Percentiles rank a stretch among this genome's conserved stretches.
These are phyloP conservation scores for Gastrolobium bilobum DNA, from an alignment of 306 rosid species.

Conservation along the genomic window DNA sequence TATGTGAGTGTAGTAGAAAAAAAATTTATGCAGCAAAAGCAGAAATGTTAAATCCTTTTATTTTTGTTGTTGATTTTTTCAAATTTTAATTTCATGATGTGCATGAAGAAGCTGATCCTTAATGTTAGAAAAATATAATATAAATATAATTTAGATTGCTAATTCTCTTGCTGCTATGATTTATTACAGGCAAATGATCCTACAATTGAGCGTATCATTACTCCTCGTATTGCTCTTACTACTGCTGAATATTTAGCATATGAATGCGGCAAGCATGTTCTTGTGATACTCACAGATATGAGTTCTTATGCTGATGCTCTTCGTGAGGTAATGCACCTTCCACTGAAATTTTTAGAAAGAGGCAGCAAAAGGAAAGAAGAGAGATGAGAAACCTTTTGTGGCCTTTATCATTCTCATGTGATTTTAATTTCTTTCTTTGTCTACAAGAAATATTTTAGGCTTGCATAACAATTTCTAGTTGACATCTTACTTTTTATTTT, in stretches of 20 bases:
- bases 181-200: slow-evolving; percentile 95
- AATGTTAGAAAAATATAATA: too few relatives aligned
- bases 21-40: too few relatives aligned
- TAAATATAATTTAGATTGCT: neutral
- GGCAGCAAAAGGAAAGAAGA: slow-evolving; percentile 8
- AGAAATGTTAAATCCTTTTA: too few relatives aligned
- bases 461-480: slow-evolving; percentile 8
- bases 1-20: too few relatives aligned
- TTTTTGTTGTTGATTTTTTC: neutral
- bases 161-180: slow-evolving; percentile 40
- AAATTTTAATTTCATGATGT: slow-evolving; percentile 14
- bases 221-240: slow-evolving; percentile 99
- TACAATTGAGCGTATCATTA: slow-evolving; percentile 98
- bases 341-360: slow-evolving; percentile 20
- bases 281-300: slow-evolving; percentile 98
- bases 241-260: slow-evolving; percentile 99
- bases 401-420: slow-evolving; percentile 8
- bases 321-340: slow-evolving; percentile 80
- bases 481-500: neutral
- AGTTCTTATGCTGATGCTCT: slow-evolving; percentile 99
- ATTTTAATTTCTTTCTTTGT: slow-evolving; percentile 15
- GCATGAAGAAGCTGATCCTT: slow-evolving; percentile 22
- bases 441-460: slow-evolving; percentile 32
- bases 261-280: slow-evolving; percentile 99
- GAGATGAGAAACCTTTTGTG: neutral